Evolutionary conservation across 129 eudicot species (phyloP).

Genomic region (Deinandra increscens): DNA sequence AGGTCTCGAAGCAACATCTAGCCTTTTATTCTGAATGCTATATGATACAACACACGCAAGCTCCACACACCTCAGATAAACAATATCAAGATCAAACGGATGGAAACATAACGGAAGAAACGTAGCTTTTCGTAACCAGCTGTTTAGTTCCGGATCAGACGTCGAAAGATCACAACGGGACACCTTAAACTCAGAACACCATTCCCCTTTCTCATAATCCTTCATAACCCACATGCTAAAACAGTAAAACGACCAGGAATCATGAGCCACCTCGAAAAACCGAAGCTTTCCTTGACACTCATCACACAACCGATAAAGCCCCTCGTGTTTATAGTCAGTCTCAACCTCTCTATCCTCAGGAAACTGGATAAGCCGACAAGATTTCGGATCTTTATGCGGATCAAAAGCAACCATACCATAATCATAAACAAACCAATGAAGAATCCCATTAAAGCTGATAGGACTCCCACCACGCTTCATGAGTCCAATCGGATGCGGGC

Average conservation of each 20-base stretch:
- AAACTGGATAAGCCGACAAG: slow-evolving; percentile 35
- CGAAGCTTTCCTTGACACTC: slow-evolving; percentile 39
- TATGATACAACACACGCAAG: slow-evolving; percentile 46
- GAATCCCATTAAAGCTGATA: slow-evolving; percentile 33
- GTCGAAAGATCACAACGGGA: slow-evolving; percentile 48
- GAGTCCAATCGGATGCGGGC: slow-evolving; percentile 28
- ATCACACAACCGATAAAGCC: slow-evolving; percentile 47
- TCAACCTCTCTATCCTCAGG: slow-evolving; percentile 37
- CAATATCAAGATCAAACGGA: slow-evolving; percentile 41
- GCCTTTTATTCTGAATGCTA: slow-evolving; percentile 26
- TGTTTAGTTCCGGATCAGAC: slow-evolving; percentile 31
- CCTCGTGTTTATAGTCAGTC: slow-evolving; percentile 36
- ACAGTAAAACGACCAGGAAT: slow-evolving; percentile 24
- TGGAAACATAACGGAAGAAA: slow-evolving; percentile 50
- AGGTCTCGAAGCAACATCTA: slow-evolving; percentile 41
- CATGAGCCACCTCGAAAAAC: slow-evolving; percentile 43
- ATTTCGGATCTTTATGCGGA: slow-evolving; percentile 33
- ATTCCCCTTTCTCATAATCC: slow-evolving; percentile 47
- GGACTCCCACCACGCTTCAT: slow-evolving; percentile 55
- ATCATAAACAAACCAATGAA: slow-evolving; percentile 51
- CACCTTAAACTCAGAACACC: slow-evolving; percentile 41
- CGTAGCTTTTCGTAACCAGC: slow-evolving; percentile 24
- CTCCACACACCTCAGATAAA: slow-evolving; percentile 51
- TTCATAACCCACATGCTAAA: slow-evolving; percentile 51
- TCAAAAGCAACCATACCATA: slow-evolving; percentile 55